Evolutionary conservation across 805 yeast species (phyloP), one percentile per base, ranked within the genome.

Genomic region (Suhomyces kilbournensis): DNA sequence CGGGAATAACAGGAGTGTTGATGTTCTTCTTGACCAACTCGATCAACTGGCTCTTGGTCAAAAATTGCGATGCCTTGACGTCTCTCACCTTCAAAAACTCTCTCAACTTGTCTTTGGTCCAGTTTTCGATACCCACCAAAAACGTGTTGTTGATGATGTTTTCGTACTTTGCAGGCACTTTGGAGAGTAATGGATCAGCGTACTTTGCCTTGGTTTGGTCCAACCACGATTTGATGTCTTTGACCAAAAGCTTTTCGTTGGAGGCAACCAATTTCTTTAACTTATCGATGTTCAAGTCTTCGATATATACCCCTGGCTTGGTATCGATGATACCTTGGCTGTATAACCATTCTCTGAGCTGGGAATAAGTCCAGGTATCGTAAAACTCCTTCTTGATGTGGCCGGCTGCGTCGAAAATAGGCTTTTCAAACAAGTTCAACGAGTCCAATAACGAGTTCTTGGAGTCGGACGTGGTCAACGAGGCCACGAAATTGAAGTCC

Each of bases 271-370:
- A 22, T 10, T 65, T 53, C 4, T 68, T 60, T 46, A 79, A 64
- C 32, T 74, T 72, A 19, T 66, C 69, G 10, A 63, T 46, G n/a
- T 67, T 61, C 34, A 72, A 70, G 39, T 69, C 69, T 42, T 74
- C 59, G n/a, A 45, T 60, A 12, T 67, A 64, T 39, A 75, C 63
- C 26, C 78, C 79, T 1, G 65, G 64, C 46, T 59, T 59, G 43
- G 57, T 52, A 50, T 56, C 58, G 35, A 63, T 53, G 14, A 63
- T 23, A 5, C 64, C 68, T 59, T 80, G 82, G 40, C 69, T 62
- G 50, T 71, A 65, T 32, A 85, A 65, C 82, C 88, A 85, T 53
- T 77, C 78, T 58, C 74, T 69, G 53, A 85, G 65, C 59, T 84
- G 87, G 4, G 76, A 70, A 23, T 78, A 71, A 3, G 81, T 66